Base-by-base conservation (phyloP, 2,329 filamentous ascomycete genomes). In the Orbilia quercus region DNA sequence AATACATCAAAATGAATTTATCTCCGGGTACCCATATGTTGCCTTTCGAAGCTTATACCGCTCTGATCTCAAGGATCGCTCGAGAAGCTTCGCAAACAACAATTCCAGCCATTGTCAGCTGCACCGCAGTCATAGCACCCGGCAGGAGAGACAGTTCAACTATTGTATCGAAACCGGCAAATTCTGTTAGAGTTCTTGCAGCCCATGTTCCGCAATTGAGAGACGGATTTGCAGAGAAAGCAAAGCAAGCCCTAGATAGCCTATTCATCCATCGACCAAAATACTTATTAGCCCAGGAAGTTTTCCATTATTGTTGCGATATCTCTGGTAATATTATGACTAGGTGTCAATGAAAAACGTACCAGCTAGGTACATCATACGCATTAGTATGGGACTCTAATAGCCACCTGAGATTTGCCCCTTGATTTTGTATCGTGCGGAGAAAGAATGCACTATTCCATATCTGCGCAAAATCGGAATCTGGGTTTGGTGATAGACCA, bases 371-470 rank as follows among this genome's bases (percentile, higher is more conserved):
- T 14, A 55, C 34, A 3, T 18, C 16, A 12, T 36, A 18, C 4
- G 28, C 2, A 18, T 55, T 28, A 12, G 9, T 2, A 40, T 55
- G 31, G 14, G 53, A 57, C 14, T 57, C 28, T 9, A 57, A 18
- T n/a, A 57, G 23, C 7, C 38, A 22, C n/a, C 23, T 14, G 20
- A 57, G 53, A 12, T 44, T 57, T 14, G 7, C 5, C 2, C 53
- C 53, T 42, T 7, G 34, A 9, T 16, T 42, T 18, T 42, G 7
- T 11, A 57, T 42, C 1, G 38, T 44, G 14, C 22, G 16, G 22
- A 44, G 18, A 6, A 57, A 25, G 36, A 57, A 57, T 2, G n/a
- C 53, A 28, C 36, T 44, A 5, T 44, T 57, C 53, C 53, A 57
- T 25, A 57, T n/a, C 16, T 22, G 9, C n/a, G 18, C 53, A 14